A percentile compares a stretch with the other conserved stretches of the same genome.
Evolutionary conservation across 768 basidiomycete genomes (phyloP).

Genomic region (Suillus cothurnatus): DNA sequence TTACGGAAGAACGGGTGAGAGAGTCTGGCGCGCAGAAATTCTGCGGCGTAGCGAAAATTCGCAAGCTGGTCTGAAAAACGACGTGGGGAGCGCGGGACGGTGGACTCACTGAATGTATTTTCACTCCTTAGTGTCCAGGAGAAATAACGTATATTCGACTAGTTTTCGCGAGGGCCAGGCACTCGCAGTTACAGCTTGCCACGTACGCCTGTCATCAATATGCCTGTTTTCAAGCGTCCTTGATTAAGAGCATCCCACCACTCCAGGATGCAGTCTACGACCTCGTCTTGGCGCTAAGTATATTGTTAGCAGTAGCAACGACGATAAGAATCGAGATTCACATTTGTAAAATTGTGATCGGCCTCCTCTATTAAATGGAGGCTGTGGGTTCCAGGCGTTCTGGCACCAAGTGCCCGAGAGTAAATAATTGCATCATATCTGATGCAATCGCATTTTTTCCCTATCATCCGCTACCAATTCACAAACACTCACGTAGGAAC

Average conservation of each 20-base stretch:
- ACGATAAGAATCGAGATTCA: slow-evolving; percentile 18
- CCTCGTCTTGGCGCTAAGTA: slow-evolving; percentile 58
- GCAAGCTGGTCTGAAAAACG: neutral
- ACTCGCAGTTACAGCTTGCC: slow-evolving; percentile 43
- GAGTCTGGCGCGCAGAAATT: neutral
- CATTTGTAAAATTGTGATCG: slow-evolving; percentile 78
- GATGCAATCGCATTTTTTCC: slow-evolving; percentile 11
- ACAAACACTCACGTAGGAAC: slow-evolving; percentile 64
- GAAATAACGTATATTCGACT: neutral
- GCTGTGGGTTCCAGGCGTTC: slow-evolving; percentile 68
- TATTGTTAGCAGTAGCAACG: slow-evolving; percentile 4
- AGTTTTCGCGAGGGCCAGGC: neutral
- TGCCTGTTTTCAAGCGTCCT: slow-evolving; percentile 57
- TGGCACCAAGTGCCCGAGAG: slow-evolving; percentile 55
- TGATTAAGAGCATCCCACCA: slow-evolving; percentile 60
- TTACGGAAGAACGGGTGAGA: neutral
- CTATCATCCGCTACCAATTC: neutral
- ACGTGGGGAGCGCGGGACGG: neutral
- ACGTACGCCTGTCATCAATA: slow-evolving; percentile 62
- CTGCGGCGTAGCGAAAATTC: neutral
- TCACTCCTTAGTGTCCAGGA: neutral
- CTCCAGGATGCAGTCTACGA: slow-evolving; percentile 65
- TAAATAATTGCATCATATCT: slow-evolving; percentile 79
- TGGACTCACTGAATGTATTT: neutral
- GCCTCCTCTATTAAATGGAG: slow-evolving; percentile 71